Percentiles rank a stretch among this genome's conserved stretches.
These are phyloP conservation scores for Gypsophila paniculata DNA, from an alignment of 179 eudicot genomes.

Conservation along the genomic window DNA sequence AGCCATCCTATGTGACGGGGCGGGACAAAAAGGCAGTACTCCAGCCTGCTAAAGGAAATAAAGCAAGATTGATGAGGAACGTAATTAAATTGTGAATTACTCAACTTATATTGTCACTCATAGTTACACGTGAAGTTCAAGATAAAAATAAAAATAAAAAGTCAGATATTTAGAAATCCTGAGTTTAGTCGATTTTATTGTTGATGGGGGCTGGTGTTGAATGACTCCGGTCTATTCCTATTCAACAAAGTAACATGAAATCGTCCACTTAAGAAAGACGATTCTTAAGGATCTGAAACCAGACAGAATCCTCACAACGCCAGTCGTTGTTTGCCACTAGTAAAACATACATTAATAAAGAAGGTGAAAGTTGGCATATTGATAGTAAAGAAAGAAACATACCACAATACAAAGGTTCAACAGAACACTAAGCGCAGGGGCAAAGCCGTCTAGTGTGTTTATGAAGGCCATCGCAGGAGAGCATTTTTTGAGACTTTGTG, in stretches of 20 bases:
- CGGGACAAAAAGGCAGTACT: no score
- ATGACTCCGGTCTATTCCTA: no score
- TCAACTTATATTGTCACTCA: no score
- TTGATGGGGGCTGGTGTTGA: no score
- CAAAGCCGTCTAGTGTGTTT: conserved; percentile 88
- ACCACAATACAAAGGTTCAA: conserved; percentile 15
- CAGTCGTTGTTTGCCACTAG: conserved; percentile 1
- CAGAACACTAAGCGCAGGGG: conserved; percentile 71
- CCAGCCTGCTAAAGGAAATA: no score
- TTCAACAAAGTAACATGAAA: neutral
- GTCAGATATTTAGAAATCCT: no score
- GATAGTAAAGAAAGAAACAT: neutral
- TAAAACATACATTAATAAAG: neutral
- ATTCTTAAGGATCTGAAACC: neutral
- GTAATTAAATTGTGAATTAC: no score
- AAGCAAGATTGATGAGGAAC: neutral
- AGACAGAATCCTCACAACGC: neutral
- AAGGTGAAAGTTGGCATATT: neutral
- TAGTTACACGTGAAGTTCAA: no score
- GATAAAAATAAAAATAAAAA: no score
- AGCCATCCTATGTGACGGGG: no score
- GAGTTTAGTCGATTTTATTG: no score
- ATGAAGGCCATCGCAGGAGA: conserved; percentile 81
- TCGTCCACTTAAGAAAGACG: neutral
- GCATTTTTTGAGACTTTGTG: conserved; percentile 53